Evolutionary conservation across 2,329 filamentous ascomycete species (phyloP), one percentile per base, ranked within the genome.

Genomic region (Cordyceps javanica): DNA sequence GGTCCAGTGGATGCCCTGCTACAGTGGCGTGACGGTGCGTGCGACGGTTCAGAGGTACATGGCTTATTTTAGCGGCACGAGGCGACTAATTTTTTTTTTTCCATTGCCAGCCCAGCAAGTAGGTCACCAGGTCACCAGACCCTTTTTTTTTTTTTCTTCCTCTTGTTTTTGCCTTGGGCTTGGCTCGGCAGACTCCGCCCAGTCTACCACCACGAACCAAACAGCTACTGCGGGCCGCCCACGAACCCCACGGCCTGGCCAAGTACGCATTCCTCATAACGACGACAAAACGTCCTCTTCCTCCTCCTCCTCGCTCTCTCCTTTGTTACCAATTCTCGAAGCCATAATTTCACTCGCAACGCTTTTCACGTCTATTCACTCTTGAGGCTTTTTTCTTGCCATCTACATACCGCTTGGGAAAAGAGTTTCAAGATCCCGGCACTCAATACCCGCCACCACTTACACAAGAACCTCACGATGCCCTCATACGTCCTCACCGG

Each of bases 401-500:
- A 38, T 38, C 7, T 9, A 8, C 34, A 51, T 10, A 19, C 32
- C 6, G n/a, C n/a, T n/a, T n/a, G n/a, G n/a, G n/a, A n/a, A n/a
- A n/a, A n/a, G n/a, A n/a, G n/a, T n/a, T n/a, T n/a, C n/a, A n/a
- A n/a, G n/a, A n/a, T n/a, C n/a, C n/a, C n/a, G n/a, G n/a, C n/a
- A n/a, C 23, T 44, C 51, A 28, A 58, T 11, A 13, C 57, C 34
- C 63, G 69, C 59, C 50, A 79, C 78, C 64, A 75, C 72, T 70
- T 77, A 73, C 60, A 75, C 74, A 60, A 69, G 79, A 76, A 79
- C 69, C 76, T 56, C 46, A 57, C 64, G 52, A 70, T 74, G 65
- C 73, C 78, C 69, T 53, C 56, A 32, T 78, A 76, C 75, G 73
- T 75, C 53, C 78, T 81, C 72, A 75, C 77, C 7, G 81, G 81